Conservation (phyloP, 805 yeast species). For the Debaryomyces prosopidis region DNA sequence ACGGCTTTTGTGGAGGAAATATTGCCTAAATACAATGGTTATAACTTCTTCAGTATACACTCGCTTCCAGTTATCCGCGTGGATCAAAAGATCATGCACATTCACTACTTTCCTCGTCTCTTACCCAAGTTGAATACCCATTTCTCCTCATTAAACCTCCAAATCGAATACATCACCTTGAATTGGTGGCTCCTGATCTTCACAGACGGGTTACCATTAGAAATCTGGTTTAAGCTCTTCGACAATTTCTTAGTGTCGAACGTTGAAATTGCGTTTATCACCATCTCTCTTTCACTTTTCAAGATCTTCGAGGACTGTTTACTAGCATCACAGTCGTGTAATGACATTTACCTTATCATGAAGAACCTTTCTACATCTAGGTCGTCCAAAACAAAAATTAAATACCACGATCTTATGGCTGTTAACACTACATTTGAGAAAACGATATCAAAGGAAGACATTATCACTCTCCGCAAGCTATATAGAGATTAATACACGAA, state of each 20-base stretch:
- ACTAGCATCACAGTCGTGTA: constrained; percentile 20
- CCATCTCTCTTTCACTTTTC: constrained; percentile 35
- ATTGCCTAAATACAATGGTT: constrained; percentile 41
- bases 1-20: constrained; percentile 50
- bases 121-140: constrained; percentile 44
- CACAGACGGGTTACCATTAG: constrained; percentile 51
- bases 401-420: constrained; percentile 19
- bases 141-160: constrained; percentile 34
- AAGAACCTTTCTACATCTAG: constrained; percentile 24
- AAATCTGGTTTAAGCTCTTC: constrained; percentile 52
- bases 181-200: constrained; percentile 61
- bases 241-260: constrained; percentile 43
- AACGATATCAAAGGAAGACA: constrained; percentile 9
- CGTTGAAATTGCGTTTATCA: constrained; percentile 35
- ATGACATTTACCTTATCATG: constrained; percentile 36
- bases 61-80: constrained; percentile 30
- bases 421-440: constrained; percentile 14
- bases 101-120: constrained; percentile 28
- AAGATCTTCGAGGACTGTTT: constrained; percentile 34
- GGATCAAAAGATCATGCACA: constrained; percentile 40
- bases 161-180: constrained; percentile 50
- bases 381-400: constrained; percentile 16
- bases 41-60: constrained; percentile 12
- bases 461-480: neutral
- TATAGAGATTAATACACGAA: neutral